Evolutionary conservation across 2,329 filamentous ascomycete species (phyloP), one percentile per base, ranked within the genome.

Genomic region (Bipolaris bicolor): DNA sequence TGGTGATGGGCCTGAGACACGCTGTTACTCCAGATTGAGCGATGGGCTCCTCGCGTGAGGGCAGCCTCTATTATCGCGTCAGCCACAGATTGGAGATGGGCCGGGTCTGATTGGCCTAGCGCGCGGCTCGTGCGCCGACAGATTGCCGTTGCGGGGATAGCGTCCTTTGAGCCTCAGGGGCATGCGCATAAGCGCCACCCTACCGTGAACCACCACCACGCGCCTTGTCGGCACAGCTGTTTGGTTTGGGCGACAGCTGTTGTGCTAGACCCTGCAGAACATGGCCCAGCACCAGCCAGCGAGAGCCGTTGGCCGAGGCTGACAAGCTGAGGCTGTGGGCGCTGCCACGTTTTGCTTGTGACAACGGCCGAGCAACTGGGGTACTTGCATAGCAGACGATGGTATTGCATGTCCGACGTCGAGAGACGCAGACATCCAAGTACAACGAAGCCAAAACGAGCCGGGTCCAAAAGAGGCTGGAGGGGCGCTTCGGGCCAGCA

Each of bases 111-210:
- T 69, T 70, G 66, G 63, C 40, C 39, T 34, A 48, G 44, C 18
- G 26, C n/a, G 24, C 48, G 55, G 57, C 55, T 16, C 45, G 55
- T 50, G 60, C 56, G 58, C 55, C 49, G 36, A 49, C 58, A 54
- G 47, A 55, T 58, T 57, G 41, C 62, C 55, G 60, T 59, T 62
- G 65, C 62, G 63, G 65, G 66, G 63, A 65, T 69, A 68, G 67
- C 57, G 64, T 54, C 9, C 36, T 36, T 56, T 66, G 65, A 71
- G 58, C 61, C 58, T 63, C 67, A 65, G 63, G 63, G 63, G 63
- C 54, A 65, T 55, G 39, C 54, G 56, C 33, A 64, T 69, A 69
- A 68, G 68, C 67, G 65, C 66, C 58, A 59, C 62, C 26, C 43
- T 39, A 37, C 51, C 46, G 55, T 49, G 67, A 67, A 64, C 60